Evolutionary conservation across 2,329 filamentous ascomycete species (phyloP), one percentile per base, ranked within the genome.

Genomic region (Sarocladiaceae sp.): DNA sequence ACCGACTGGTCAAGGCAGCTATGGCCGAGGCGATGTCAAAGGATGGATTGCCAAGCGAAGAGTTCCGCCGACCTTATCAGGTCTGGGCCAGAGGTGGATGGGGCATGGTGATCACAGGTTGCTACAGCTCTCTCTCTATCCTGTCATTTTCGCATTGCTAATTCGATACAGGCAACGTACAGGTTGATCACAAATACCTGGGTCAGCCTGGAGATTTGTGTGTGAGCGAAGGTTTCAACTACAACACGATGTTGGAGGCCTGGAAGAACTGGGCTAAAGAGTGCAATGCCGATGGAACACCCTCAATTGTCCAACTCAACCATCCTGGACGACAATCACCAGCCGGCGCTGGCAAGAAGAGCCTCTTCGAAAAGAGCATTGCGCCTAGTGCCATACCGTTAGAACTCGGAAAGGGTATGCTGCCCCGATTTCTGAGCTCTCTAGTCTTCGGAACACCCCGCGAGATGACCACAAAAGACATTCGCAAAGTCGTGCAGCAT

Each of bases 391-490:
- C 76, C 1, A 61, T 79, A 0, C 65, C 69, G 0, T 46, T 80
- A 12, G 57, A 68, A 2, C 59, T 80, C 7, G 75, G 75, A 0
- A 31, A 62, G 0, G 66, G 70, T 0, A 13, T 70, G 3, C 3
- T 76, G 2, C 63, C 70, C 1, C 58, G 56, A 20, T 17, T 71
- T 1, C 25, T 67, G 0, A 62, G 60, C 3, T 51, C 51, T 0
- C n/a, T 79, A 1, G 39, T 73, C 0, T 78, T 80, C 50, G 76
- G 79, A 2, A 76, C 72, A 1, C 83, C 83, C 0, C 72, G 75
- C 40, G 82, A 75, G 50, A 81, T 86, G 78, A 77, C 70, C 0
- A 25, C 63, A 1, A 61, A 63, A 0, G 82, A 87, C 35, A 82
- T 86, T 39, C 67, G 76, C 17, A 66, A 70, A 0, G 75, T 80